phyloP scores from a whole-genome alignment of 306 rosid species.

The Myrica gale region DNA sequence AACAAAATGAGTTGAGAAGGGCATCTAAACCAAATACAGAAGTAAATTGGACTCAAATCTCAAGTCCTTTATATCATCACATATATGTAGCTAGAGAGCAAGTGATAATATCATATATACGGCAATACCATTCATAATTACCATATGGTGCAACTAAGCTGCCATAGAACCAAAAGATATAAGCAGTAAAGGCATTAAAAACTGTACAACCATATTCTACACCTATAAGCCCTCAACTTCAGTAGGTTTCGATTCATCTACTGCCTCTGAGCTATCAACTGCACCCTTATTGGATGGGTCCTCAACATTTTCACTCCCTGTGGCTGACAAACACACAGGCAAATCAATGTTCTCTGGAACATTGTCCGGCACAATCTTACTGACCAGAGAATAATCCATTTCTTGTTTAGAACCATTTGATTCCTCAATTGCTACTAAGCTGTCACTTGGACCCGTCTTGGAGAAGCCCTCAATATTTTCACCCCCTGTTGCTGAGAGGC shows the following conservation, averaged over 20 bases:
- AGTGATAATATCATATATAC: not conserved
- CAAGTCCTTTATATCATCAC: not conserved
- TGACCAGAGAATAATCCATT: conserved; percentile 9
- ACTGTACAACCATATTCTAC: conserved; percentile 24
- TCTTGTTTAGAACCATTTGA: conserved; percentile 23
- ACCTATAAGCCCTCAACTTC: conserved; percentile 4
- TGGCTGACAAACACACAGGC: not conserved
- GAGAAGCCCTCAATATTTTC: not conserved
- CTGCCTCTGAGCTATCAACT: conserved; percentile 10
- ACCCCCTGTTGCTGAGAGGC: conserved; percentile 6
- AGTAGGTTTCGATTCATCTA: conserved; percentile 3
- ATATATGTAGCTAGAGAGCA: not conserved
- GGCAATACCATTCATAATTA: conserved; percentile 9
- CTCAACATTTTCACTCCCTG: conserved; percentile 9
- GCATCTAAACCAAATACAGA: not conserved
- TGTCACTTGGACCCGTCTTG: conserved; percentile 2
- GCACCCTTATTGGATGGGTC: conserved; percentile 8
- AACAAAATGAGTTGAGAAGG: not conserved
- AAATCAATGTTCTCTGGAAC: not conserved
- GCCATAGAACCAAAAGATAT: conserved; percentile 1
- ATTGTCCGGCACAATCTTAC: conserved; percentile 5
- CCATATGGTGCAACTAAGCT: not conserved
- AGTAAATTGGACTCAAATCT: not conserved
- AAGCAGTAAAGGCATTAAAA: not conserved
- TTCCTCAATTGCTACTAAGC: conserved; percentile 8